Evolutionary conservation across 2,329 filamentous ascomycete species (phyloP).

Genomic region (Monosporascus ibericus): DNA sequence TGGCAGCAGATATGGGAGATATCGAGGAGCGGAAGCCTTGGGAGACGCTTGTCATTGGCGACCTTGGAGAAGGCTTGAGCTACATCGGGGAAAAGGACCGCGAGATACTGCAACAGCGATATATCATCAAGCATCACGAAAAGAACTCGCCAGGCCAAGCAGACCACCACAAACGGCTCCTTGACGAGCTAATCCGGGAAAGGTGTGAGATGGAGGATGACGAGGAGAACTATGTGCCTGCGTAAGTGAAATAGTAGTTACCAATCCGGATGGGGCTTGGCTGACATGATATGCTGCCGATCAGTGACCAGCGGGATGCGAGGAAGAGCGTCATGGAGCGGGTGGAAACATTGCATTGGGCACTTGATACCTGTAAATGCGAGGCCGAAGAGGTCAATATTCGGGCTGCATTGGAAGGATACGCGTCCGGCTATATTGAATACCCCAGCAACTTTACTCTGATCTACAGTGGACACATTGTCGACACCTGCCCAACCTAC

Average conservation of each 20-base stretch:
- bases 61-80: constrained; percentile 30
- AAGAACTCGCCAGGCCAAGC: constrained; percentile 17
- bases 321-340: constrained; percentile 25
- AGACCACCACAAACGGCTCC: constrained; percentile 16
- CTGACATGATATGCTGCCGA: background rate
- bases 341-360: constrained; percentile 23
- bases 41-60: constrained; percentile 28
- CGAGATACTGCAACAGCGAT: constrained; percentile 30
- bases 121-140: constrained; percentile 21
- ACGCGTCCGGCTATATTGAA: constrained; percentile 32
- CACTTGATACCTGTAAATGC: constrained; percentile 26
- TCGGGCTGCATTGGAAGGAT: constrained; percentile 33
- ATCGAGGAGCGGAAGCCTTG: constrained; percentile 16
- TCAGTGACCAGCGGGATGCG: constrained; percentile 18
- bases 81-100: constrained; percentile 30
- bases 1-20: background rate
- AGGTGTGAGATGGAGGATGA: constrained; percentile 23
- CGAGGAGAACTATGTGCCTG: constrained; percentile 26
- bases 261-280: too few species aligned
- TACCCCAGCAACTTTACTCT: constrained; percentile 34
- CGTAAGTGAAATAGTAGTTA: constrained; percentile 14
- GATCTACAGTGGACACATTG: constrained; percentile 35
- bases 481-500: constrained; percentile 33
- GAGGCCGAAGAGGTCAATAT: constrained; percentile 35
- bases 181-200: constrained; percentile 17